Evolutionary conservation across 345 rosid species (phyloP).

Genomic region (Lepidium didymum): DNA sequence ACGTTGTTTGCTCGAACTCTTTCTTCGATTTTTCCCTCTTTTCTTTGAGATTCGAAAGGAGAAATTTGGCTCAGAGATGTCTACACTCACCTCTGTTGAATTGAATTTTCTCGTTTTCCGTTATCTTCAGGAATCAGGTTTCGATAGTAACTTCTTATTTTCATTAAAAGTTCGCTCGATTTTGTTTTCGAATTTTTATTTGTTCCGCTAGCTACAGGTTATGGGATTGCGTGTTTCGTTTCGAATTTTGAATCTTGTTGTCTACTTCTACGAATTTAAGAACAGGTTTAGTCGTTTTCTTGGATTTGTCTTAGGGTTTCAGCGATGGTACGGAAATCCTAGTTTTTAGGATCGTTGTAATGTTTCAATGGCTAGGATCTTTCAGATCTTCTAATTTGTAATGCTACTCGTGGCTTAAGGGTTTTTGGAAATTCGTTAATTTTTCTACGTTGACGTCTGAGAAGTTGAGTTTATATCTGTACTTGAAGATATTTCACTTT

Average conservation of each 20-base stretch:
- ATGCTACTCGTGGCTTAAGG: background rate
- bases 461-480: background rate
- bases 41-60: background rate
- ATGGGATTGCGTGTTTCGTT: constrained; percentile 6
- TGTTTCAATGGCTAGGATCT: background rate
- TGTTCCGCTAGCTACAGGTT: background rate
- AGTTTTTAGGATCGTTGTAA: background rate
- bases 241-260: constrained; percentile 4
- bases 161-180: background rate
- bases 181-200: constrained; percentile 15
- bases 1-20: background rate
- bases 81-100: constrained; percentile 70
- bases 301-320: constrained; percentile 16
- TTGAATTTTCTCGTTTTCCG: constrained; percentile 89
- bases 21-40: background rate
- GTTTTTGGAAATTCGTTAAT: background rate
- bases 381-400: constrained; percentile 4
- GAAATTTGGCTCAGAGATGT: constrained; percentile 31
- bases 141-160: background rate
- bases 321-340: background rate
- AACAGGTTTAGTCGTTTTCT: background rate
- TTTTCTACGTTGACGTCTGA: background rate
- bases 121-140: constrained; percentile 93
- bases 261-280: background rate
- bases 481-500: background rate